A percentile compares a stretch with the other conserved stretches of the same genome.
Conservation (phyloP, 2,329 filamentous ascomycete species). For the Biscogniauxia marginata region DNA sequence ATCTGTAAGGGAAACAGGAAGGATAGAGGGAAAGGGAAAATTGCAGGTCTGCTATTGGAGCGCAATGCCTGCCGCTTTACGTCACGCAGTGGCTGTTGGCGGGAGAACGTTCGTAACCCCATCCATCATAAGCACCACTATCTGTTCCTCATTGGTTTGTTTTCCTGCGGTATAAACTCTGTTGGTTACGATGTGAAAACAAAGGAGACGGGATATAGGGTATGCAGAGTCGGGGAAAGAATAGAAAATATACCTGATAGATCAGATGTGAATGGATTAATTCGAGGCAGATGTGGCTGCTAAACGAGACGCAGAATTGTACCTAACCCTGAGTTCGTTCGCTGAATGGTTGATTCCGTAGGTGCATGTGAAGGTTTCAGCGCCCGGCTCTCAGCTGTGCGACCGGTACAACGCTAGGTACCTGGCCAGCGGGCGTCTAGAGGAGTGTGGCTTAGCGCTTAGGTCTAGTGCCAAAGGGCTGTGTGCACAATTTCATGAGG, state of each 20-base stretch:
- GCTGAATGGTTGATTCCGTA: too few species aligned
- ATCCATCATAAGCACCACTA: background rate
- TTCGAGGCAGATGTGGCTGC: background rate
- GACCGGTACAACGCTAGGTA: background rate
- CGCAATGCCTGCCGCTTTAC: background rate
- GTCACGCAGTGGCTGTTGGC: background rate
- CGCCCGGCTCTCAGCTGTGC: background rate
- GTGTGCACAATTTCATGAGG: background rate
- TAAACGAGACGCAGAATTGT: background rate
- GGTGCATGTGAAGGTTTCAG: background rate
- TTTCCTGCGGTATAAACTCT: background rate
- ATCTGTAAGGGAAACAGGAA: too few species aligned
- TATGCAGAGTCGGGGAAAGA: too few species aligned
- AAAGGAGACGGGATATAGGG: background rate
- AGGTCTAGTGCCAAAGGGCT: background rate
- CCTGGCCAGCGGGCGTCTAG: background rate
- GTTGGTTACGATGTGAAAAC: background rate
- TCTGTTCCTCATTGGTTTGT: too few species aligned
- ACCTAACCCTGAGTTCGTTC: too few species aligned
- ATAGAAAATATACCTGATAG: too few species aligned
- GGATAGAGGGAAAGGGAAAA: background rate
- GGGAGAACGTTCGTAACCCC: background rate
- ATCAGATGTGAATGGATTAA: background rate
- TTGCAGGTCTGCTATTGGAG: background rate
- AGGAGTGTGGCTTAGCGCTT: conserved; percentile 5